Conservation (phyloP, 176 grass and related monocot genomes). For the Musa troglodytarum region DNA sequence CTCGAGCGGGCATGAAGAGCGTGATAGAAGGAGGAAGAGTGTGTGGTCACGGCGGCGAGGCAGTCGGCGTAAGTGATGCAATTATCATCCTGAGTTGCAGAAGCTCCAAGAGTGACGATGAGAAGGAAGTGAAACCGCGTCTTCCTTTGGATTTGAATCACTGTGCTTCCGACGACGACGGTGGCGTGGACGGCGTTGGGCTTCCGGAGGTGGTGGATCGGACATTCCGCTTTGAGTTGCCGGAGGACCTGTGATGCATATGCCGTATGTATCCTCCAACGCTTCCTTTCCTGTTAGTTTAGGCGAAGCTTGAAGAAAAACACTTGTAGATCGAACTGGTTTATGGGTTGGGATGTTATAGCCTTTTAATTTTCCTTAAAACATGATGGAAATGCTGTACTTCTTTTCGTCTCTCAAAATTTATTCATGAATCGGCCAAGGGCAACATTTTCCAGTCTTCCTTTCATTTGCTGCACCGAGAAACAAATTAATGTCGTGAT, state of each 20-base stretch:
- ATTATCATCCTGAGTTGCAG: conserved; percentile 69
- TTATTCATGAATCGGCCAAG: too few relatives aligned
- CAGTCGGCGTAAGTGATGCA: conserved; percentile 43
- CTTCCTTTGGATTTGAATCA: conserved; percentile 58
- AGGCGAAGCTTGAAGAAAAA: neutral
- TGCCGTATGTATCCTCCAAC: neutral
- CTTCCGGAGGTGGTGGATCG: conserved; percentile 48
- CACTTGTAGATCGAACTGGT: neutral
- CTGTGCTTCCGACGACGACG: conserved; percentile 19
- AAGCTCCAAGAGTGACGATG: conserved; percentile 15
- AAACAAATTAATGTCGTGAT: too few relatives aligned
- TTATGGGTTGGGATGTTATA: too few relatives aligned
- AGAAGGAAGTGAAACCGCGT: neutral
- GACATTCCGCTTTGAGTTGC: conserved; percentile 44
- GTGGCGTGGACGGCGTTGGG: conserved; percentile 21
- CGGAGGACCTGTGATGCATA: conserved; percentile 20
- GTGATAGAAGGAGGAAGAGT: conserved; percentile 39
- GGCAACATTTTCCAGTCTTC: too few relatives aligned
- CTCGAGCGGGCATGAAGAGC: conserved; percentile 29
- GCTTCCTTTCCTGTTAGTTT: neutral
- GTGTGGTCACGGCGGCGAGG: conserved; percentile 22
- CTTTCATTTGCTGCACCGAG: too few relatives aligned
- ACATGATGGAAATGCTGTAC: too few relatives aligned
- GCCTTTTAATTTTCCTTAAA: too few relatives aligned
- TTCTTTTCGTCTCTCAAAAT: too few relatives aligned